Evolutionary conservation across 768 basidiomycete species (phyloP).

Genomic region (Suillus occidentalis): DNA sequence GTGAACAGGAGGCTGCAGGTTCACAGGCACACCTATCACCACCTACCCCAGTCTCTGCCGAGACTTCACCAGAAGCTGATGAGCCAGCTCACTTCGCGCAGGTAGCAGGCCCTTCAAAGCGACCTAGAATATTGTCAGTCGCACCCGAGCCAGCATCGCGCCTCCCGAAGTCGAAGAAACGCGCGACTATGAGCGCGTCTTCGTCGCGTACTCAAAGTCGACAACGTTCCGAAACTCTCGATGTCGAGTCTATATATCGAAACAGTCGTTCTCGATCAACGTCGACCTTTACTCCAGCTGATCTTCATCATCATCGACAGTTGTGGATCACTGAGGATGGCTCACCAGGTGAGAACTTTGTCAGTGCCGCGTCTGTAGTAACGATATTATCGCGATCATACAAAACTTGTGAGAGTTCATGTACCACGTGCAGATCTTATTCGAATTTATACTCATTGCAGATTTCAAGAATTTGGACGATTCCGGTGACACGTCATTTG

Average conservation of each 20-base stretch:
- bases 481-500: conserved; percentile 60
- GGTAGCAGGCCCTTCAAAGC: conserved; percentile 8
- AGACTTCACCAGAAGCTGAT: conserved; percentile 25
- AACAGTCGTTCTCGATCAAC: conserved; percentile 64
- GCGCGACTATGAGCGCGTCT: conserved; percentile 24
- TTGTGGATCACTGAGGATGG: conserved; percentile 58
- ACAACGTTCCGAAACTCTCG: conserved; percentile 39
- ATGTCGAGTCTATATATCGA: conserved; percentile 56
- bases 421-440: conserved; percentile 1
- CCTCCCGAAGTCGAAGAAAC: conserved; percentile 28
- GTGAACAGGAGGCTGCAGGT: conserved; percentile 12
- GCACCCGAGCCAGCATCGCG: conserved; percentile 2
- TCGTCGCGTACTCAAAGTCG: conserved; percentile 47
- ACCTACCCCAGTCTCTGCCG: conserved; percentile 12
- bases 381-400: conserved; percentile 63
- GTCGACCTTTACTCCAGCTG: conserved; percentile 46
- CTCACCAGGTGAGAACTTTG: conserved; percentile 47
- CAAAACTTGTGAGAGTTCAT: conserved; percentile 56
- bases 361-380: conserved; percentile 69
- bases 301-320: conserved; percentile 34
- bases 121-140: not conserved
- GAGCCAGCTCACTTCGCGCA: conserved; percentile 18
- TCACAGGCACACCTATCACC: not conserved
- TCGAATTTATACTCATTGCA: conserved; percentile 30
- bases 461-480: conserved; percentile 73